These are phyloP conservation scores for Pseudogymnoascus sp. DNA, from an alignment of 2,329 filamentous ascomycete genomes.

Conservation along the genomic window DNA sequence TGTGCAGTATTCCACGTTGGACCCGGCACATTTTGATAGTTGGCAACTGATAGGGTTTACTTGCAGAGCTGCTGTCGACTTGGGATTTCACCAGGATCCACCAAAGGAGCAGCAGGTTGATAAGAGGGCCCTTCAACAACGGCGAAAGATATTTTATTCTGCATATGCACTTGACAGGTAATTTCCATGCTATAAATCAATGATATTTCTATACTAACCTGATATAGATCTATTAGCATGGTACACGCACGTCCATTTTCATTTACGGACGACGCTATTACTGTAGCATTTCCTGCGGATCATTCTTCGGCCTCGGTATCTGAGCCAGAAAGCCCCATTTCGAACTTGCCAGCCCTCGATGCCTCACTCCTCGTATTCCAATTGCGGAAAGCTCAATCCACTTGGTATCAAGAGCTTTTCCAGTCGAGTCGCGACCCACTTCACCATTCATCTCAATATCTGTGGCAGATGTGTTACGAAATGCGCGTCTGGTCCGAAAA, in stretches of 20 bases:
- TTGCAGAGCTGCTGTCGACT: constrained; percentile 75
- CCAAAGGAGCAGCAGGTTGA: constrained; percentile 61
- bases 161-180: constrained; percentile 84
- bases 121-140: constrained; percentile 63
- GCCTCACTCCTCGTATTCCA: constrained; percentile 72
- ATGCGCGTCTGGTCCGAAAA: constrained; percentile 76
- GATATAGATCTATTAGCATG: constrained; percentile 69
- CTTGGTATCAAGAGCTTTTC: constrained; percentile 83
- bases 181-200: constrained; percentile 19
- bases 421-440: constrained; percentile 66
- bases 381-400: constrained; percentile 76
- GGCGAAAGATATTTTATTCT: constrained; percentile 81
- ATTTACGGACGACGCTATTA: constrained; percentile 81
- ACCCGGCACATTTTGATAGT: constrained; percentile 84
- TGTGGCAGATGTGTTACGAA: constrained; percentile 67
- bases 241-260: constrained; percentile 83
- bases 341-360: constrained; percentile 42
- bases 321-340: constrained; percentile 18
- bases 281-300: constrained; percentile 67
- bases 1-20: constrained; percentile 81
- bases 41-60: constrained; percentile 93
- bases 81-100: constrained; percentile 89
- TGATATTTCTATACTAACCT: constrained; percentile 14
- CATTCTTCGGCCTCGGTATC: constrained; percentile 20
- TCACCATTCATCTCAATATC: constrained; percentile 59